Conservation (phyloP, 129 eudicot genomes). For the Chrysanthemum seticuspe region DNA sequence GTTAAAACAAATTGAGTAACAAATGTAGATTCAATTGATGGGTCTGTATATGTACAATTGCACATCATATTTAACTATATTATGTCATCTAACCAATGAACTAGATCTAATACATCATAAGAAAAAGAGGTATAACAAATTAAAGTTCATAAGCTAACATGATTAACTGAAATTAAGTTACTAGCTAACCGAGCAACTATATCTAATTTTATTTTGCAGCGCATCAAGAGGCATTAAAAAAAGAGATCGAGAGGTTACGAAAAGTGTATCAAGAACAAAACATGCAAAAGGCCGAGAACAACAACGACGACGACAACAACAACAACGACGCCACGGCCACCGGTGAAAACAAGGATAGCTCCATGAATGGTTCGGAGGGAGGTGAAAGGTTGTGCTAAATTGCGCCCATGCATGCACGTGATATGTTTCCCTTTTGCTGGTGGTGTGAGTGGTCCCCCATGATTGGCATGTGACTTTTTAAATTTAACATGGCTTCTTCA, state of each 20-base stretch:
- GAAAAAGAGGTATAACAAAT: too few species aligned
- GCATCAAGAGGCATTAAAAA: conserved; percentile 90
- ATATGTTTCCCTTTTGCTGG: conserved; percentile 48
- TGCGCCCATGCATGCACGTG: conserved; percentile 69
- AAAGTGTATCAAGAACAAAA: conserved; percentile 68
- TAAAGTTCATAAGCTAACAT: too few species aligned
- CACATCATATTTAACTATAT: too few species aligned
- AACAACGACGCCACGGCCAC: conserved; percentile 19
- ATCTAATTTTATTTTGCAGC: conserved; percentile 36
- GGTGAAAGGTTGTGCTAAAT: conserved; percentile 39
- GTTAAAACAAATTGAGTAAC: background rate
- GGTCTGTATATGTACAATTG: too few species aligned
- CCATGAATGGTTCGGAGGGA: conserved; percentile 33
- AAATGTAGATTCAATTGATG: background rate
- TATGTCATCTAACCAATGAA: too few species aligned
- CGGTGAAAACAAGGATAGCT: conserved; percentile 22
- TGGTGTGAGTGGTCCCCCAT: conserved; percentile 37
- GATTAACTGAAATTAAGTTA: too few species aligned
- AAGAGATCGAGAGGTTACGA: conserved; percentile 82
- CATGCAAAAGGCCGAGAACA: conserved; percentile 41
- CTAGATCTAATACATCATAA: too few species aligned
- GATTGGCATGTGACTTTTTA: conserved; percentile 40
- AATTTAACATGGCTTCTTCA: conserved; percentile 39
- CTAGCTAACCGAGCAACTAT: too few species aligned
- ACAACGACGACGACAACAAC: background rate